These are phyloP conservation scores for Peronosclerospora sorghi DNA, from an alignment of 352 stramenopile species.

Conservation along the genomic window DNA sequence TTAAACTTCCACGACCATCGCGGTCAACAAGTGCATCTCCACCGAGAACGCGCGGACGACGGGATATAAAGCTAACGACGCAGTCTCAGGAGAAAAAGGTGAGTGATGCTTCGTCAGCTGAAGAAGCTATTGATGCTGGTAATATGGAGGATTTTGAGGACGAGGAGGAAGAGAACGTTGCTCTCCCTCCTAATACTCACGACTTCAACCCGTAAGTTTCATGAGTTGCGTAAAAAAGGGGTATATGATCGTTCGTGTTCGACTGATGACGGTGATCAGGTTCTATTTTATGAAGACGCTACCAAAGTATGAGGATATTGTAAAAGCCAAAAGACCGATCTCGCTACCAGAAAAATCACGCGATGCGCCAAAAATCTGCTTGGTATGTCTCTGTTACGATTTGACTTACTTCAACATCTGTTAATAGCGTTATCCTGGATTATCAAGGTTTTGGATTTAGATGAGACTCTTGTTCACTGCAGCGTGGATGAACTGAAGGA, in stretches of 20 bases:
- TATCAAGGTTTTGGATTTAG: conserved; percentile 88
- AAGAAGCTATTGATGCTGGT: conserved; percentile 1
- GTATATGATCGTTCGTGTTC: not conserved
- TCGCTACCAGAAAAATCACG: conserved; percentile 46
- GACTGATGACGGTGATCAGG: conserved; percentile 15
- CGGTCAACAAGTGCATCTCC: conserved; percentile 28
- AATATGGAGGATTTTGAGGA: conserved; percentile 17
- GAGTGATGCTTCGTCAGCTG: conserved; percentile 16
- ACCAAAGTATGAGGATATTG: conserved; percentile 67
- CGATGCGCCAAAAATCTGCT: conserved; percentile 54
- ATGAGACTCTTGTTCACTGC: conserved; percentile 99
- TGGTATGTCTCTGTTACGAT: conserved; percentile 10
- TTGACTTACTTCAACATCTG: not conserved
- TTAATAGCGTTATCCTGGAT: not conserved
- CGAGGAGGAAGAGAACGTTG: conserved; percentile 27
- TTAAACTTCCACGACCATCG: conserved; percentile 42
- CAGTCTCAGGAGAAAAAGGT: conserved; percentile 21
- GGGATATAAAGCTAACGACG: conserved; percentile 24
- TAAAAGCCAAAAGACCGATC: conserved; percentile 32
- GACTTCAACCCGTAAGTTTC: conserved; percentile 73
- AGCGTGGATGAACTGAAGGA: conserved; percentile 92
- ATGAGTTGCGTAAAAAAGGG: not conserved
- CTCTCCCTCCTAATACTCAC: conserved; percentile 25
- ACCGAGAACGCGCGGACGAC: conserved; percentile 13
- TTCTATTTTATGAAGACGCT: conserved; percentile 85